Conservation (phyloP, 1,284 basidiomycete species). For the Ganoderma sinense region DNA sequence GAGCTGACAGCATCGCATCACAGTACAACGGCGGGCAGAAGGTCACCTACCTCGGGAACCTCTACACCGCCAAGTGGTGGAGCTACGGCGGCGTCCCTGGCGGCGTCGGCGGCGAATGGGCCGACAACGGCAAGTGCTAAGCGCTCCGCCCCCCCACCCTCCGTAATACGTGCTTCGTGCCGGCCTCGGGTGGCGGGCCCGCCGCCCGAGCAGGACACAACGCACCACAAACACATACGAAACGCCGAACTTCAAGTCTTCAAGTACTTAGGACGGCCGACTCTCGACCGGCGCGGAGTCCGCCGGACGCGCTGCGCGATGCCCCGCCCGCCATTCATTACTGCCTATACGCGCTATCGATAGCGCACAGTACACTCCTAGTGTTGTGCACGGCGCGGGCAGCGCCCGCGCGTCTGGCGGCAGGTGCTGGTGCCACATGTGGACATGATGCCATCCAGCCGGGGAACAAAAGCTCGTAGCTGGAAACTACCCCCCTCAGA, state of each 20-base stretch:
- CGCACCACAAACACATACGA: no score
- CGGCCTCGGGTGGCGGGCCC: no score
- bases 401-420: not conserved
- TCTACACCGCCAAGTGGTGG: slow-evolving; percentile 71
- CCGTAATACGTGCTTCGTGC: no score
- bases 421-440: not conserved
- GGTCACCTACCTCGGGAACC: slow-evolving; percentile 52
- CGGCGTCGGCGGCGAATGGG: slow-evolving; percentile 49
- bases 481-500: not conserved
- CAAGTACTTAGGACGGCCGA: not conserved
- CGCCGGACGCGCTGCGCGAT: not conserved
- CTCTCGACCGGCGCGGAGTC: not conserved
- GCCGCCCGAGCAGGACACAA: no score
- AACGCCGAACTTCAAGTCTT: not conserved
- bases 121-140: slow-evolving; percentile 46
- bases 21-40: slow-evolving; percentile 56
- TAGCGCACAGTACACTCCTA: not conserved
- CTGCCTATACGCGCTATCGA: not conserved
- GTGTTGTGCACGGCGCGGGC: not conserved
- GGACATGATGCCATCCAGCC: not conserved
- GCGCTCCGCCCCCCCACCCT: not conserved
- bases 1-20: not conserved
- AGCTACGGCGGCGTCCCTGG: slow-evolving; percentile 54
- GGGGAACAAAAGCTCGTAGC: not conserved
- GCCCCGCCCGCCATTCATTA: not conserved